Evolutionary conservation across 768 basidiomycete genomes (phyloP).

Genomic region (Mycena latifolia): DNA sequence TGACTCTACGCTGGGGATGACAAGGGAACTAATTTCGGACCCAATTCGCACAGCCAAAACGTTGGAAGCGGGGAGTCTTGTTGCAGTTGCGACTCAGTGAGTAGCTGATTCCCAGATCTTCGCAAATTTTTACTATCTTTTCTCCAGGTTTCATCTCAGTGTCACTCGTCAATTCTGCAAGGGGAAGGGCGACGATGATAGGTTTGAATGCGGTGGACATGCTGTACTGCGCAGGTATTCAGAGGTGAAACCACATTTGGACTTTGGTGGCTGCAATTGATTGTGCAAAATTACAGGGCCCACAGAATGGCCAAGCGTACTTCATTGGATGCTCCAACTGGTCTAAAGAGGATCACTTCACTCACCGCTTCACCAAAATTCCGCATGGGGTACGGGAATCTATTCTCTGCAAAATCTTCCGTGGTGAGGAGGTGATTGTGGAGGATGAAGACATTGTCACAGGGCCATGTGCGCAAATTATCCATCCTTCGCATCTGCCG

Average conservation of each 20-base stretch:
- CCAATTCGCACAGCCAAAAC: no score
- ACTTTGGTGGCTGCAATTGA: background rate
- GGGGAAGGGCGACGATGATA: no score
- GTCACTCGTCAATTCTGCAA: no score
- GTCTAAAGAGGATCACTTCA: background rate
- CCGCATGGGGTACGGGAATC: background rate
- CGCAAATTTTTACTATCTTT: background rate
- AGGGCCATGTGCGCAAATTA: background rate
- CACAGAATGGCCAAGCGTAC: background rate
- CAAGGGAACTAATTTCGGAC: no score
- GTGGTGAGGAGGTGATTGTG: background rate
- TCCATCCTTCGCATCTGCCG: background rate
- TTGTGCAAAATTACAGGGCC: background rate
- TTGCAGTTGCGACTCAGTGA: no score
- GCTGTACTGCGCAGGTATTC: constrained; percentile 6
- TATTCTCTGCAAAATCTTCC: background rate
- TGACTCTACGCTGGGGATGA: no score
- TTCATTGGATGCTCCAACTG: constrained; percentile 12
- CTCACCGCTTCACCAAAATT: background rate
- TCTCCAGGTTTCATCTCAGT: no score
- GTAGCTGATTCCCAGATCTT: no score
- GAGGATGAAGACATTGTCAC: constrained; percentile 1
- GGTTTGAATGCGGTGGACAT: background rate
- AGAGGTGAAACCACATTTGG: background rate
- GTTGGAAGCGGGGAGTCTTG: no score